Conservation (phyloP, 2,329 filamentous ascomycete species). For the Phaeosphaeria sp. region DNA sequence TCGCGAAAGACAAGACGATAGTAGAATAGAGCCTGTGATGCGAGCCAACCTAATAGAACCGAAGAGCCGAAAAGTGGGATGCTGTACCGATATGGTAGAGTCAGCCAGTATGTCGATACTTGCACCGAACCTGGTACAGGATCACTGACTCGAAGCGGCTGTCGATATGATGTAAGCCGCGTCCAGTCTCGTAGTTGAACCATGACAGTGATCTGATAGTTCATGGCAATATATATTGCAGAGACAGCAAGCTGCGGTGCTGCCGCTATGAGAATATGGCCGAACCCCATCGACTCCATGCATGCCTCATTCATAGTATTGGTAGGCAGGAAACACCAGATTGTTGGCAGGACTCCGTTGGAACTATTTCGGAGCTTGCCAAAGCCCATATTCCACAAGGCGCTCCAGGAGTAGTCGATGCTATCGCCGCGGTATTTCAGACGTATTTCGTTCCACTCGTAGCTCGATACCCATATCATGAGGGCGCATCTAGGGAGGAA, state of each 20-base stretch:
- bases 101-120: constrained; percentile 16
- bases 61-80: constrained; percentile 9
- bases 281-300: too few relatives aligned
- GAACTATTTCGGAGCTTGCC: too few relatives aligned
- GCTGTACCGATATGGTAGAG: constrained; percentile 14
- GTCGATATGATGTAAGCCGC: constrained; percentile 6
- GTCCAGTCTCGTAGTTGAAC: constrained; percentile 15
- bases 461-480: not conserved
- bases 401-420: too few relatives aligned
- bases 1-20: constrained; percentile 4
- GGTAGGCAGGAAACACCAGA: too few relatives aligned
- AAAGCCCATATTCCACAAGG: too few relatives aligned
- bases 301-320: too few relatives aligned
- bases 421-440: not conserved
- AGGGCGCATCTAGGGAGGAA: constrained; percentile 1
- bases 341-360: too few relatives aligned
- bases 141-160: constrained; percentile 13
- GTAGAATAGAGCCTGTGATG: constrained; percentile 12
- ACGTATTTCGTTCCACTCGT: not conserved
- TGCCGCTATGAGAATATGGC: not conserved
- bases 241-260: constrained; percentile 6
- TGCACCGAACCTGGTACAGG: constrained; percentile 12
- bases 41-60: constrained; percentile 10
- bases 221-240: constrained; percentile 4
- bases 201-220: constrained; percentile 11